Percentiles rank a stretch among this genome's conserved stretches.
Conservation (phyloP, 768 basidiomycete genomes). For the Leccinellum luteum region DNA sequence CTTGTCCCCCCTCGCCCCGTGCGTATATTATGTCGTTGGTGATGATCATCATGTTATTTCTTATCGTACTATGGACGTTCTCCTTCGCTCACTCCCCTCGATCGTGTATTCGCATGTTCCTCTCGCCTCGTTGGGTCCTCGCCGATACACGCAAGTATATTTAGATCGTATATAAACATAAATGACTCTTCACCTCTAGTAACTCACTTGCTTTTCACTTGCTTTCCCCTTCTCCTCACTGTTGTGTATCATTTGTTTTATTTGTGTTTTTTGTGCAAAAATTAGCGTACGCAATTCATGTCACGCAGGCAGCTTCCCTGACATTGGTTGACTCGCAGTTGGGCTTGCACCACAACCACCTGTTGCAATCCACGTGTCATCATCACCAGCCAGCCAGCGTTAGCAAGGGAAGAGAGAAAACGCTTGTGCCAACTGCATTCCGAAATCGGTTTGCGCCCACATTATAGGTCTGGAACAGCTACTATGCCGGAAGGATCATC, state of each 20-base stretch:
- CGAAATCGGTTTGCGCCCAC: constrained; percentile 14
- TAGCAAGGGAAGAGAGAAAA: background rate
- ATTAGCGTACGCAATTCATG: background rate
- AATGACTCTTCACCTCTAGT: background rate
- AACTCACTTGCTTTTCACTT: background rate
- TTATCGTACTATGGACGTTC: constrained; percentile 5
- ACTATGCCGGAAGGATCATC: constrained; percentile 20
- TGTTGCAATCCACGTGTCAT: constrained; percentile 9
- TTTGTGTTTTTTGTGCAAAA: background rate
- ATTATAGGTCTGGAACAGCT: background rate
- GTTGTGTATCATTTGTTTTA: background rate
- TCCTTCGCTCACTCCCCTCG: background rate
- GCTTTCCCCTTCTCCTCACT: background rate
- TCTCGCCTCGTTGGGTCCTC: background rate
- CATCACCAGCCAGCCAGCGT: background rate
- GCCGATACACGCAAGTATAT: constrained; percentile 8
- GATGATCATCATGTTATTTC: constrained; percentile 1
- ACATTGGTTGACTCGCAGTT: background rate
- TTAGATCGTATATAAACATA: constrained; percentile 16
- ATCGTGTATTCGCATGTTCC: constrained; percentile 10
- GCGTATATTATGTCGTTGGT: background rate
- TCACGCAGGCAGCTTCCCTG: background rate
- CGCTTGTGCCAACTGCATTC: background rate
- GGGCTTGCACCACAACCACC: background rate
- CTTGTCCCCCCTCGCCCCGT: constrained; percentile 1